Conservation (phyloP, 192 early-diverging fungal species). For the Mortierella hygrophila region DNA sequence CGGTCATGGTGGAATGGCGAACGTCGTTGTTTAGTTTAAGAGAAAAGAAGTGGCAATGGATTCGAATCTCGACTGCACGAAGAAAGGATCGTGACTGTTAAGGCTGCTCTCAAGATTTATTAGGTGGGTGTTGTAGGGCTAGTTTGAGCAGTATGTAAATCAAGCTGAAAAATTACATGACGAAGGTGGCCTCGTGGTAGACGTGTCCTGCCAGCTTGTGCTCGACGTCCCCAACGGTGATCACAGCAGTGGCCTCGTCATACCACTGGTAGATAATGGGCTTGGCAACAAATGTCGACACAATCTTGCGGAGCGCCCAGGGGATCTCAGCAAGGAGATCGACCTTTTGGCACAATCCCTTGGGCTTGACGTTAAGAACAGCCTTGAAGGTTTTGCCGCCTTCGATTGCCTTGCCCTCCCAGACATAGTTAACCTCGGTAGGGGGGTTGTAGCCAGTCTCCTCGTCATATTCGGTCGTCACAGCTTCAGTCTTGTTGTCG, state of each 20-base stretch:
- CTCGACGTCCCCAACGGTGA: conserved; percentile 82
- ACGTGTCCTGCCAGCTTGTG: conserved; percentile 73
- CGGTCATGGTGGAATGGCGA: conserved; percentile 3
- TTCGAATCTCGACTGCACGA: not conserved
- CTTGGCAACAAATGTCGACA: conserved; percentile 88
- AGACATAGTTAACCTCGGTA: conserved; percentile 76
- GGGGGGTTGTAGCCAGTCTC: conserved; percentile 92
- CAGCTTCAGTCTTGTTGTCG: conserved; percentile 77
- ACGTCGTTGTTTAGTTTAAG: conserved; percentile 7
- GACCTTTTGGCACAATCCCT: conserved; percentile 82
- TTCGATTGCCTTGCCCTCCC: conserved; percentile 82
- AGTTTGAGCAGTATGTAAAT: not conserved
- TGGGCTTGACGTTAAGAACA: conserved; percentile 71
- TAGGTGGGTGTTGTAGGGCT: not conserved
- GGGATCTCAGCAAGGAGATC: conserved; percentile 94
- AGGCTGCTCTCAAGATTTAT: not conserved
- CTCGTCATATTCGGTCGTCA: conserved; percentile 72
- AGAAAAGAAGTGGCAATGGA: not conserved
- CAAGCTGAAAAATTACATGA: conserved; percentile 49
- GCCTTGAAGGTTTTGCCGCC: conserved; percentile 75
- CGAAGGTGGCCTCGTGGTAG: conserved; percentile 89
- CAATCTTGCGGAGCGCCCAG: conserved; percentile 88
- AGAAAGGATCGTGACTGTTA: not conserved
- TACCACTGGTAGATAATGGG: conserved; percentile 97
- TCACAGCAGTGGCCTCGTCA: conserved; percentile 76